Percentiles rank a stretch among this genome's conserved stretches.
Evolutionary conservation across 306 rosid genomes (phyloP).

Genomic region (Rosa lucieae): DNA sequence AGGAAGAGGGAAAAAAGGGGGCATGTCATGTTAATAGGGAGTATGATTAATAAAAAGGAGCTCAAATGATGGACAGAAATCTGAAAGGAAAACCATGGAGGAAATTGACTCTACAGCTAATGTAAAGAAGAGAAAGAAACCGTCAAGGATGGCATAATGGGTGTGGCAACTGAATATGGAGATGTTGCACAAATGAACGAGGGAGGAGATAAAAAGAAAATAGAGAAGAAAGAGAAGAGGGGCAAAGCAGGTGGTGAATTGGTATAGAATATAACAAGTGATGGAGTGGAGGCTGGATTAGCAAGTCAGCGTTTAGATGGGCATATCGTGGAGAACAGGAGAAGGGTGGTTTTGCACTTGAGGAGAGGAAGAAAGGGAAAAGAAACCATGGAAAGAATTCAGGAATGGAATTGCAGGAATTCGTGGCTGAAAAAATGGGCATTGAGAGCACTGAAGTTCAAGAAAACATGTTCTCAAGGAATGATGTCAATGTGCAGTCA

Average conservation of each 20-base stretch:
- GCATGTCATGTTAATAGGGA: too few species aligned
- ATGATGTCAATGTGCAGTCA: too few species aligned
- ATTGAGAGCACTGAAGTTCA: neutral
- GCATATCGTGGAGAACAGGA: neutral
- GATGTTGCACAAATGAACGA: neutral
- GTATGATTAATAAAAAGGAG: neutral
- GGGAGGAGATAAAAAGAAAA: neutral
- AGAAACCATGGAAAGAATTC: neutral
- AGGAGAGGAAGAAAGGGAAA: neutral
- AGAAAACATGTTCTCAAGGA: too few species aligned
- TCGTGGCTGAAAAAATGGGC: neutral
- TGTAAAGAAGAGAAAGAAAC: conserved; percentile 1
- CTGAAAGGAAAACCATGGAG: neutral
- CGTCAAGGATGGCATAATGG: neutral
- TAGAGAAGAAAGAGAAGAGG: neutral
- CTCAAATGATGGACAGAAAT: neutral
- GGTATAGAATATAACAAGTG: neutral
- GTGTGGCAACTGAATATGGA: neutral
- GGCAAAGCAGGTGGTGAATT: neutral
- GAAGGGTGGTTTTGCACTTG: neutral
- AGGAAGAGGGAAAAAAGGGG: neutral
- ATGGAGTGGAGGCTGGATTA: neutral
- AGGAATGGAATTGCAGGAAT: neutral
- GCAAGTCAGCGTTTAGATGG: neutral
- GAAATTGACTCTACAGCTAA: neutral